phyloP scores from a whole-genome alignment of 805 yeast genomes.

The Lipomyces chichibuensis region DNA sequence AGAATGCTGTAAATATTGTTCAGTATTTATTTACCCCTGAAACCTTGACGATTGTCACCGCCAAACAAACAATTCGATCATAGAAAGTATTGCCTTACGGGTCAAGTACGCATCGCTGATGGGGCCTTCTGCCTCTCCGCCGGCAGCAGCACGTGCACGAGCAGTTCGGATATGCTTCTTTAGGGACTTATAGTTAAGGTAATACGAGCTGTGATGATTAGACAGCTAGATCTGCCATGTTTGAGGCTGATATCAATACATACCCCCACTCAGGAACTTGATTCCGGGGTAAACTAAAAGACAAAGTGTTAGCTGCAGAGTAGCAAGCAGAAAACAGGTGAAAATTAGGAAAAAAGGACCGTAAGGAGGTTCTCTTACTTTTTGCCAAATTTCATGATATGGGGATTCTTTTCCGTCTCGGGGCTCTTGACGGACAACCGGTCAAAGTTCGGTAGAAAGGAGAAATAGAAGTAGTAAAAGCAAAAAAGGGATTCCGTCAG shows the following conservation, averaged over 20 bases:
- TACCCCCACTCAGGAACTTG: constrained; percentile 93
- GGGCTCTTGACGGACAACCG: neutral
- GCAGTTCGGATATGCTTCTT: constrained; percentile 78
- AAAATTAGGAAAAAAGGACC: no score
- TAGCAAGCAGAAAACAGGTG: neutral
- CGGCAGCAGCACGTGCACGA: constrained; percentile 17
- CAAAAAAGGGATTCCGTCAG: neutral
- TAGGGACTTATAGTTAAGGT: constrained; percentile 82
- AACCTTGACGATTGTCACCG: constrained; percentile 35
- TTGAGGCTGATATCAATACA: constrained; percentile 18
- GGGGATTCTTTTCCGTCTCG: no score
- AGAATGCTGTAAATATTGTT: constrained; percentile 56
- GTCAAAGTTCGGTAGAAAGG: neutral
- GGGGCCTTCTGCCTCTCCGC: constrained; percentile 27
- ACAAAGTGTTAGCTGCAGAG: neutral
- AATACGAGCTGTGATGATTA: constrained; percentile 51
- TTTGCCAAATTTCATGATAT: constrained; percentile 76
- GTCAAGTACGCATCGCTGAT: constrained; percentile 34
- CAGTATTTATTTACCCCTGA: constrained; percentile 39
- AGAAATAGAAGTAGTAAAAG: neutral
- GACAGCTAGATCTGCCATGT: neutral
- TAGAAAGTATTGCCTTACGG: constrained; percentile 18
- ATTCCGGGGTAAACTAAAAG: constrained; percentile 60
- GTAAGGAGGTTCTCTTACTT: constrained; percentile 46
- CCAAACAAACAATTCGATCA: neutral